Percentiles rank a stretch among this genome's conserved stretches.
These are phyloP conservation scores for Knufia fluminis DNA, from an alignment of 2,329 filamentous ascomycete species.

Conservation along the genomic window DNA sequence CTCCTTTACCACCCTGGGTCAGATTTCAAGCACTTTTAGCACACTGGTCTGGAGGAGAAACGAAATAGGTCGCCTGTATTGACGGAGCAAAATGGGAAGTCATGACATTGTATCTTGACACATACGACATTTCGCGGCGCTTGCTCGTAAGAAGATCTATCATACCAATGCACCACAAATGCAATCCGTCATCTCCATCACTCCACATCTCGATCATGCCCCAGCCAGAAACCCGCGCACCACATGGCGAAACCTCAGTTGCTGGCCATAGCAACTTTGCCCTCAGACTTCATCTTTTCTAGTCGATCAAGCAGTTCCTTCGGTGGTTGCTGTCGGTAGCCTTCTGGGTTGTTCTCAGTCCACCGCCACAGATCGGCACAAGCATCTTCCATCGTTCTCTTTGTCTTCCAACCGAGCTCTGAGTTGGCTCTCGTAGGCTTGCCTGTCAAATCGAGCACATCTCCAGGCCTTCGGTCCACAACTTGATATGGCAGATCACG, in stretches of 20 bases:
- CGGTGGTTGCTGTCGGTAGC: constrained; percentile 87
- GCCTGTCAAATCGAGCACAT: constrained; percentile 89
- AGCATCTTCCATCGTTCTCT: constrained; percentile 81
- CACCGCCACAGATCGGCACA: constrained; percentile 93
- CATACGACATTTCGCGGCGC: too few relatives aligned
- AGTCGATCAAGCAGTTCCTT: constrained; percentile 62
- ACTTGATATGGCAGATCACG: constrained; percentile 80
- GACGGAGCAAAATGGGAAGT: too few relatives aligned
- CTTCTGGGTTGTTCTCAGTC: constrained; percentile 94
- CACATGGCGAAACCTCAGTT: too few relatives aligned
- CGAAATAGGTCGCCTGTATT: too few relatives aligned
- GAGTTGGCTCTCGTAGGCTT: constrained; percentile 78
- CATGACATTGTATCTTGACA: too few relatives aligned
- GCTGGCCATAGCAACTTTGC: constrained; percentile 12
- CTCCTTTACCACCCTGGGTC: too few relatives aligned
- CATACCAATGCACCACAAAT: not conserved
- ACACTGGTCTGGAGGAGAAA: too few relatives aligned
- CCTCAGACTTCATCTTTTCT: constrained; percentile 31
- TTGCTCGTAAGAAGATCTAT: not conserved
- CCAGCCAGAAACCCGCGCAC: too few relatives aligned
- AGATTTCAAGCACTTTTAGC: too few relatives aligned
- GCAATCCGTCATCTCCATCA: too few relatives aligned
- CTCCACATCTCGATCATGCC: too few relatives aligned
- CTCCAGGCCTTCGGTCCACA: constrained; percentile 69
- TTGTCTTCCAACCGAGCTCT: constrained; percentile 87